Evolutionary conservation across 352 stramenopile species (phyloP).

Genomic region (Globisporangium middletonii): DNA sequence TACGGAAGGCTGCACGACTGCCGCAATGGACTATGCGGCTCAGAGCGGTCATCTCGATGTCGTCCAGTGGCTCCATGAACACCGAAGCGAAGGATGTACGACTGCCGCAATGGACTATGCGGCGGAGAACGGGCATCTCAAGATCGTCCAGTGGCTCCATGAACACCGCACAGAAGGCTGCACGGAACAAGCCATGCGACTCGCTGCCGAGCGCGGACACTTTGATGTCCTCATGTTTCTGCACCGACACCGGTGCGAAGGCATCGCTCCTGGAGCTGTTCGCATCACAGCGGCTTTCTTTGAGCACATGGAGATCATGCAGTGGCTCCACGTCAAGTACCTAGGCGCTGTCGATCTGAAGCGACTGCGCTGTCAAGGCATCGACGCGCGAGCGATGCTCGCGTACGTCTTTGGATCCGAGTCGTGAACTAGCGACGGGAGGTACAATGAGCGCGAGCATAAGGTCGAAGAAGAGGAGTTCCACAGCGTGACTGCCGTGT

Average conservation of each 20-base stretch:
- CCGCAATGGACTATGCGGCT: background rate
- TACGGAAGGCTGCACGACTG: background rate
- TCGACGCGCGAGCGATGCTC: background rate
- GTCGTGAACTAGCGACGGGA: no score
- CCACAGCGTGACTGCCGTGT: no score
- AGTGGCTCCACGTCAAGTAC: background rate
- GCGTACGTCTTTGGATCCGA: background rate
- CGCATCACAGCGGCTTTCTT: background rate
- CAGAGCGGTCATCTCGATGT: background rate
- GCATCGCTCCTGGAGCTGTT: background rate
- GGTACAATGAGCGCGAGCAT: no score
- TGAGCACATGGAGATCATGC: background rate
- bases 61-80: background rate
- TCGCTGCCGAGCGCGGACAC: background rate
- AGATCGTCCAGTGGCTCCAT: background rate
- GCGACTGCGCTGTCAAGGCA: background rate
- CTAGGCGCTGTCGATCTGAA: background rate
- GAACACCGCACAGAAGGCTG: background rate
- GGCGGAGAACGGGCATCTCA: no score
- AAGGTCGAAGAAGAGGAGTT: no score
- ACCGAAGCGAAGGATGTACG: background rate
- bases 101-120: no score
- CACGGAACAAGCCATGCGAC: background rate
- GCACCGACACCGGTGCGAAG: slow-evolving; percentile 1
- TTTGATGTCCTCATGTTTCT: slow-evolving; percentile 7